Evolutionary conservation across 176 grass and related monocot genomes (phyloP).

Genomic region (Oryza australiensis): DNA sequence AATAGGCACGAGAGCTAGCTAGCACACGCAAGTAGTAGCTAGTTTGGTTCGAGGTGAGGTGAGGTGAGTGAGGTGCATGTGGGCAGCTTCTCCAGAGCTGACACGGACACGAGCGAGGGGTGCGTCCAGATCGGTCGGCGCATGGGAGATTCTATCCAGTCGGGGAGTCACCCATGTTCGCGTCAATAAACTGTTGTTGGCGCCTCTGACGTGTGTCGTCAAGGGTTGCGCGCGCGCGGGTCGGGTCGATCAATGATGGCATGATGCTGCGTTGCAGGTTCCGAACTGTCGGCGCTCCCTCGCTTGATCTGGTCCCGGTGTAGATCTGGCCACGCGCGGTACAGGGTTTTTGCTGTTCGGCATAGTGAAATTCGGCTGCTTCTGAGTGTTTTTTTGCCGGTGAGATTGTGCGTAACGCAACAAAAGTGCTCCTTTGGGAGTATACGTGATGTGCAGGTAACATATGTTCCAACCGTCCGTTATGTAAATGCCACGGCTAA

Average conservation of each 20-base stretch:
- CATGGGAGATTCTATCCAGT: constrained; percentile 33
- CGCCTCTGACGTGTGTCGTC: constrained; percentile 35
- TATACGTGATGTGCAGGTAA: neutral
- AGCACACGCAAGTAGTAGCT: neutral
- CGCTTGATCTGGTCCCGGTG: neutral
- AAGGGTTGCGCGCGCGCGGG: neutral
- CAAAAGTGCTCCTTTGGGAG: neutral
- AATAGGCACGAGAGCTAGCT: neutral
- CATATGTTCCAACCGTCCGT: neutral
- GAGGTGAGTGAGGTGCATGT: neutral
- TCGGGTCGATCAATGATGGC: neutral
- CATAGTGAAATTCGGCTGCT: neutral
- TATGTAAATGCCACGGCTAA: too few relatives aligned
- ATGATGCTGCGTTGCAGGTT: constrained; percentile 13
- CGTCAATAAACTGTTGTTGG: constrained; percentile 35
- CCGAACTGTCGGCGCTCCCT: constrained; percentile 18
- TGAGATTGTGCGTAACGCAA: neutral
- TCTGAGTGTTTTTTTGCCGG: neutral
- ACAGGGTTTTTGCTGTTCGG: neutral
- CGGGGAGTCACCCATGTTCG: constrained; percentile 36
- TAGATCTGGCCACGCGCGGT: constrained; percentile 19
- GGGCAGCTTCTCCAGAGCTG: neutral
- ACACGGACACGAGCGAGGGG: constrained; percentile 18
- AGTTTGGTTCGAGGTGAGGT: neutral
- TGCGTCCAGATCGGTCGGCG: constrained; percentile 21